Evolutionary conservation across 2,329 filamentous ascomycete species (phyloP), one percentile per base, ranked within the genome.

Genomic region (Hypoxylon sp.): DNA sequence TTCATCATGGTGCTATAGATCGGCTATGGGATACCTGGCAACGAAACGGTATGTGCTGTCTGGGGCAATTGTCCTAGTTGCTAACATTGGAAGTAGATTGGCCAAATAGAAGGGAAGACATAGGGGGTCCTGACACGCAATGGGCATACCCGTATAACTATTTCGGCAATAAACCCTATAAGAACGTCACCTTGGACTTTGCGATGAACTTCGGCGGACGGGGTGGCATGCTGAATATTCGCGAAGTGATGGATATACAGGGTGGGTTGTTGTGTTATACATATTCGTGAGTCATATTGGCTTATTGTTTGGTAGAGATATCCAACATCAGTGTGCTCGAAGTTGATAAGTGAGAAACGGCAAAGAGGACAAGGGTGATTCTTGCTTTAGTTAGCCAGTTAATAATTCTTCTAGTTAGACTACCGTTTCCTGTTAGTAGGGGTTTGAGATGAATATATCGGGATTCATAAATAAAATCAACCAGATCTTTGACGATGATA

Each of bases 101-200:
- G 75, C 11, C 58, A 15, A 68, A 57, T 2, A 73, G 79, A 10
- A 74, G 72, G n/a, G 52, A 21, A 6, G 77, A 78, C 42, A 77
- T 79, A 42, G 71, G 71, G 50, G 78, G 79, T 0, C 78, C 78
- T 3, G 78, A 79, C 62, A 75, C 73, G 2, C 72, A 75, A 65
- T 79, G 67, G 47, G 78, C 75, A 2, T 79, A 77, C 46, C 76
- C 77, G 1, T 79, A 75, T 59, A 69, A 78, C 65, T 79, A 74
- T 68, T 77, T 77, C 44, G 75, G 77, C 31, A 72, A 75, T 7
- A 66, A 73, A 8, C 65, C 75, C 3, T 79, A 80, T 59, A 71
- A 72, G 53, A 79, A 80, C 62, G 67, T 80, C 62, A 80, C 78
- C 2, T 68, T 80, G 19, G 70, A 78, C 35, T 72, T 62, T 24